Evolutionary conservation across 2,329 filamentous ascomycete species (phyloP).

Genomic region (Botrytis cinerea): DNA sequence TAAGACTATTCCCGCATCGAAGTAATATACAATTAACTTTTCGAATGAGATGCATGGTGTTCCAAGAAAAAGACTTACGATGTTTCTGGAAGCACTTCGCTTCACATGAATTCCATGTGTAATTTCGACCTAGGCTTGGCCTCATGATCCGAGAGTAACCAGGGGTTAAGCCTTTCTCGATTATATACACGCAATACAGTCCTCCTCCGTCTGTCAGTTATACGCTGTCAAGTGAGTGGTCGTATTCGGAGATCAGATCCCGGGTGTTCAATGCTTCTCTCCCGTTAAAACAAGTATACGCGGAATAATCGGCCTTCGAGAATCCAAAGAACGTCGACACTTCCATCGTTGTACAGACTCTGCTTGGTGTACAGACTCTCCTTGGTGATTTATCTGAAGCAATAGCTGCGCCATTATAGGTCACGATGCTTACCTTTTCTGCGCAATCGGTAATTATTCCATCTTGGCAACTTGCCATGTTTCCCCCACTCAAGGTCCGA

Average conservation of each 20-base stretch:
- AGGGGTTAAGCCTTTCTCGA: background rate
- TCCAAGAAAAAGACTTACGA: background rate
- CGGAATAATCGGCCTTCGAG: background rate
- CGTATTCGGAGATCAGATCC: background rate
- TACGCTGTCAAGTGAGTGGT: background rate
- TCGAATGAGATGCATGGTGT: background rate
- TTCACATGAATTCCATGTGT: background rate
- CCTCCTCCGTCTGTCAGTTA: background rate
- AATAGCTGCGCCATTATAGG: background rate
- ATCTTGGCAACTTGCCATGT: slow-evolving; percentile 1
- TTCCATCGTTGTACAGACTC: background rate
- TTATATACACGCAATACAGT: background rate
- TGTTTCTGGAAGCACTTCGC: background rate
- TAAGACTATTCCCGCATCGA: background rate
- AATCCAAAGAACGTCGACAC: background rate
- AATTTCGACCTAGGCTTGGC: background rate
- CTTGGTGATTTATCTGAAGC: background rate
- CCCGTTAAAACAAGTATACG: background rate
- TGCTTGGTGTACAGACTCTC: too few relatives aligned
- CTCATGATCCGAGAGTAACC: background rate
- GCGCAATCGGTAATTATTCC: background rate
- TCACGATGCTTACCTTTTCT: background rate
- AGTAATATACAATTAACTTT: background rate
- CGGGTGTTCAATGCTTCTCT: background rate
- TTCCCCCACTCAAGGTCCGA: background rate